Conservation (phyloP, 495 filamentous ascomycete species). For the Penicillium manginii region DNA sequence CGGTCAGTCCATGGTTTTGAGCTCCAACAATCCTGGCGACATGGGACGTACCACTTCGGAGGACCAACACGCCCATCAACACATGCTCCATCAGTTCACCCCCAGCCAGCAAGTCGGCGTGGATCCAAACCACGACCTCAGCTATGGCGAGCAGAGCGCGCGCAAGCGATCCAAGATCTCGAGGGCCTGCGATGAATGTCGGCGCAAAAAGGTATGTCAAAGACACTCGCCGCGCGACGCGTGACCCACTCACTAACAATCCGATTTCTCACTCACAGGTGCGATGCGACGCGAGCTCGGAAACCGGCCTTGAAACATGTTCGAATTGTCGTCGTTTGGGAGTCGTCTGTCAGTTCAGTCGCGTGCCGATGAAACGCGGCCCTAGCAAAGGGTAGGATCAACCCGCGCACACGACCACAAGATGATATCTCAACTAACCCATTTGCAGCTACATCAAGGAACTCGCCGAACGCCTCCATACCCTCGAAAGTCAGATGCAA, state of each 20-base stretch:
- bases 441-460: conserved; percentile 87
- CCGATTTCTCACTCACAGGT: conserved; percentile 55
- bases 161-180: conserved; percentile 92
- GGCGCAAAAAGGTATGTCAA: conserved; percentile 78
- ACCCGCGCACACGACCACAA: conserved; percentile 3
- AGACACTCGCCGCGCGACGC: conserved; percentile 14
- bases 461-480: conserved; percentile 83
- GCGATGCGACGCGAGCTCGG: conserved; percentile 85
- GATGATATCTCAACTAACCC: conserved; percentile 27
- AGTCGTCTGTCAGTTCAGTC: conserved; percentile 82
- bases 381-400: conserved; percentile 84
- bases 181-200: conserved; percentile 91
- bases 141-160: conserved; percentile 64
- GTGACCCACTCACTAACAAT: conserved; percentile 23
- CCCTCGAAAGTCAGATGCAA: conserved; percentile 72
- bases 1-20: conserved; percentile 47
- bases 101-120: conserved; percentile 55
- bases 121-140: conserved; percentile 54
- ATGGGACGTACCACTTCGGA: conserved; percentile 44
- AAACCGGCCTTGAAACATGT: conserved; percentile 77
- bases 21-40: conserved; percentile 45
- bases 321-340: conserved; percentile 82
- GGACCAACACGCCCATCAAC: conserved; percentile 51
- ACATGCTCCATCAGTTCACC: conserved; percentile 50
- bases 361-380: conserved; percentile 92